Percentiles rank a stretch among this genome's conserved stretches.
Evolutionary conservation across 2,329 filamentous ascomycete species (phyloP).

Genomic region (Trichoderma polysporum): DNA sequence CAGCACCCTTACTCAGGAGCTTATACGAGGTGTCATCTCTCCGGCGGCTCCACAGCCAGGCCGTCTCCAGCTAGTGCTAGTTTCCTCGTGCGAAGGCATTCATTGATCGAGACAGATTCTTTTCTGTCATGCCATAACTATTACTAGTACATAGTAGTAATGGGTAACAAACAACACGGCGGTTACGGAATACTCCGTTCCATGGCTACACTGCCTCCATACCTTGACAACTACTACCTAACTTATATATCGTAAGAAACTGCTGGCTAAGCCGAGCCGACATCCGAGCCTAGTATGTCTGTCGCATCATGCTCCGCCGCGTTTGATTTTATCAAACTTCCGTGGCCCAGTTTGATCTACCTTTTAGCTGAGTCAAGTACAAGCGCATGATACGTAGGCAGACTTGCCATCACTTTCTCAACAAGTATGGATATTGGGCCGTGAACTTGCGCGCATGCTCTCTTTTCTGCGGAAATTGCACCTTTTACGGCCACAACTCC

Average conservation of each 20-base stretch:
- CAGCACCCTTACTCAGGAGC: conserved; percentile 5
- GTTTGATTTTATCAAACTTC: conserved; percentile 1
- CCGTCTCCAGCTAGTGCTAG: neutral
- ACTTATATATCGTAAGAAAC: neutral
- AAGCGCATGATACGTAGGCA: neutral
- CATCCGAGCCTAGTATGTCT: neutral
- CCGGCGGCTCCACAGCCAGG: neutral
- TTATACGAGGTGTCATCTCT: conserved; percentile 19
- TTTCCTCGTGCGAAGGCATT: neutral
- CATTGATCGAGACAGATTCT: neutral
- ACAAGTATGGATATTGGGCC: neutral
- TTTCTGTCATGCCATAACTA: neutral
- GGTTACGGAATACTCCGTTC: neutral
- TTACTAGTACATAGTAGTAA: neutral
- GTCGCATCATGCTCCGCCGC: neutral
- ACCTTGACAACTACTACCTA: neutral
- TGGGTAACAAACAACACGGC: neutral
- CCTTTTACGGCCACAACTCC: conserved; percentile 66
- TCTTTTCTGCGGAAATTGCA: neutral
- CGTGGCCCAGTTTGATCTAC: neutral
- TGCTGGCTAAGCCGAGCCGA: neutral
- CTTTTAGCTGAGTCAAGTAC: neutral
- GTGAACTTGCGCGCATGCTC: neutral
- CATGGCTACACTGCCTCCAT: neutral
- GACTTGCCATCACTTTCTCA: neutral